Evolutionary conservation across 768 basidiomycete species (phyloP), one percentile per base, ranked within the genome.

Genomic region (Psilocybe subaeruginosa): DNA sequence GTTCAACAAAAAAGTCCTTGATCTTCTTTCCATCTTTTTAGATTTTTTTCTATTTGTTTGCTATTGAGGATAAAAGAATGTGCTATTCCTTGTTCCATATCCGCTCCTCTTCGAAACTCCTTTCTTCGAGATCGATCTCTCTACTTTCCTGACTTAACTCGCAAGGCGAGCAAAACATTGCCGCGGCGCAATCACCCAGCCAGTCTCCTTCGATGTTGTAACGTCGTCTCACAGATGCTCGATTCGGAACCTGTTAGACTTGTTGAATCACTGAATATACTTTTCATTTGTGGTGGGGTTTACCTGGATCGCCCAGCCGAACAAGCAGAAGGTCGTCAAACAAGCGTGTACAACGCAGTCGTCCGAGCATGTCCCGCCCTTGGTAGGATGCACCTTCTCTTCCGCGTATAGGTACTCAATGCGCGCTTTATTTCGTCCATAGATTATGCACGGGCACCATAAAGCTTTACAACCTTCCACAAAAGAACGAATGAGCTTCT

Each of bases 61-160:
- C 3, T 39, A 9, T 54, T 23, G 23, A 23, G 0, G 23, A 23
- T 23, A 23, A 23, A 23, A n/a, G 9, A n/a, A 19, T 54, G 30
- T 23, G 17, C 39, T 39, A 54, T 46, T 33, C 29, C 37, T 76
- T 72, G 17, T 30, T 12, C 53, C 45, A 14, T 16, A 33, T 14
- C n/a, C 27, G 37, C 30, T n/a, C 19, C 50, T 51, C 30, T 51
- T 31, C 33, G n/a, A 53, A 35, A 39, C 67, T 73, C 43, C 65
- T 59, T 68, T 81, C 80, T 64, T 82, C 80, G 33, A 76, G 63
- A 56, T 71, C 71, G 23, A 81, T 61, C 61, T 81, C 79, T 27
- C 73, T 68, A 58, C 72, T 74, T 63, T 79, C 78, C 64, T 80
- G 79, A 1, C 73, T 70, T 39, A 80, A 73, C 19, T 70, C 73